Conservation (phyloP, 192 early-diverging fungal genomes). For the Coemansia sp. region DNA sequence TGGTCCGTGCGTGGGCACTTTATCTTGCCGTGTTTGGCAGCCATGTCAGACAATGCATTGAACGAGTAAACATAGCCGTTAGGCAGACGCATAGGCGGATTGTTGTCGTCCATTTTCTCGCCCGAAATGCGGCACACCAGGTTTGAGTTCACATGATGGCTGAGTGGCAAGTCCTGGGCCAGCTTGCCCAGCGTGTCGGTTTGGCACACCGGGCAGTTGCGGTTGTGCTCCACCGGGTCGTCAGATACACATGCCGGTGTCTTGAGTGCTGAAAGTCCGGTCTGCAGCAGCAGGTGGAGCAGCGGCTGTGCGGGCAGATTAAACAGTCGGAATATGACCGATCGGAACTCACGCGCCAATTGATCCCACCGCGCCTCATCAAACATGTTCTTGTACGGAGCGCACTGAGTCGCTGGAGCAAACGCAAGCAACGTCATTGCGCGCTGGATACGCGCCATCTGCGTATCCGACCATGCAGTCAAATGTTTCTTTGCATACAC, state of each 20-base stretch:
- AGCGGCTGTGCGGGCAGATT: constrained; percentile 84
- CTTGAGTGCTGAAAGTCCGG: constrained; percentile 94
- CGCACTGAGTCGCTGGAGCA: constrained; percentile 69
- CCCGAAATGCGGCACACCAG: constrained; percentile 92
- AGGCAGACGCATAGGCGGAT: constrained; percentile 92
- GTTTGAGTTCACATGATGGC: constrained; percentile 94
- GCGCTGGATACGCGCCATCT: constrained; percentile 80
- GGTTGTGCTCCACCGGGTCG: constrained; percentile 71
- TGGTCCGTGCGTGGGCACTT: constrained; percentile 71
- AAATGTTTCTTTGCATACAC: constrained; percentile 85
- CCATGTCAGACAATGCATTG: constrained; percentile 71
- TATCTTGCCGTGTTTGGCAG: constrained; percentile 63
- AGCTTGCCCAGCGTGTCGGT: constrained; percentile 79
- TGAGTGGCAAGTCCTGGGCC: constrained; percentile 81
- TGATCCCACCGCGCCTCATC: constrained; percentile 68
- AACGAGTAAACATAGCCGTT: constrained; percentile 95
- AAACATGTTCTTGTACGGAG: constrained; percentile 71
- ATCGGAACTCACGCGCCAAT: constrained; percentile 77
- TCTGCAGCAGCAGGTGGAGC: constrained; percentile 85
- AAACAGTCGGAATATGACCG: constrained; percentile 86
- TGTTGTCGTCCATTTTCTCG: constrained; percentile 94
- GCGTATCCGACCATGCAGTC: constrained; percentile 69
- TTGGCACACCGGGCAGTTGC: constrained; percentile 96
- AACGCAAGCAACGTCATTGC: constrained; percentile 92
- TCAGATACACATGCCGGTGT: constrained; percentile 74